Evolutionary conservation across 2,329 filamentous ascomycete species (phyloP).

Genomic region (Alternaria gaisen): DNA sequence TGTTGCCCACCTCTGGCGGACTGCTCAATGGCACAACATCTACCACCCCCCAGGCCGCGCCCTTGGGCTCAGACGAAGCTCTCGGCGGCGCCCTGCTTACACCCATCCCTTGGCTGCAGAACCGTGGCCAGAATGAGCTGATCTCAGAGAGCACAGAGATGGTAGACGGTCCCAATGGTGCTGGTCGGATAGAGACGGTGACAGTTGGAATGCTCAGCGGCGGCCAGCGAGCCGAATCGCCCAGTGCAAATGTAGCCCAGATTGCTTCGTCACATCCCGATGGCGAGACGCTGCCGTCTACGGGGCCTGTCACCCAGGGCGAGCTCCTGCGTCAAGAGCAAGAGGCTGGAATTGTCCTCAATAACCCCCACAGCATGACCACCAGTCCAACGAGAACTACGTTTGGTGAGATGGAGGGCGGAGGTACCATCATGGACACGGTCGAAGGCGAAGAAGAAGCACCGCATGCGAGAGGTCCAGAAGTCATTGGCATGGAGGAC

Average conservation of each 20-base stretch:
- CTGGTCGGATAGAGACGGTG: conserved; percentile 82
- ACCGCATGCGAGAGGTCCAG: conserved; percentile 84
- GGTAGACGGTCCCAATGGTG: conserved; percentile 81
- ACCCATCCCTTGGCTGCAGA: conserved; percentile 86
- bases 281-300: conserved; percentile 48
- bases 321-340: conserved; percentile 88
- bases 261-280: conserved; percentile 47
- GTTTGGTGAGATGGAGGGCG: conserved; percentile 37
- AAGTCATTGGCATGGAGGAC: conserved; percentile 85
- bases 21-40: conserved; percentile 69
- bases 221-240: conserved; percentile 22
- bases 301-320: conserved; percentile 70
- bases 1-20: conserved; percentile 59
- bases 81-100: conserved; percentile 90
- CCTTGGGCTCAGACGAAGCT: conserved; percentile 83
- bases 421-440: conserved; percentile 45
- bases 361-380: conserved; percentile 46
- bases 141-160: conserved; percentile 80
- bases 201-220: conserved; percentile 68
- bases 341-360: conserved; percentile 78
- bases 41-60: conserved; percentile 49
- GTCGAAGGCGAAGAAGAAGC: conserved; percentile 62
- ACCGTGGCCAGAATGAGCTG: conserved; percentile 64
- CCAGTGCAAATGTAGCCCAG: conserved; percentile 27
- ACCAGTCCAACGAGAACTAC: conserved; percentile 37